A percentile compares a stretch with the other conserved stretches of the same genome.
Evolutionary conservation across 176 grass and related monocot species (phyloP).

Genomic region (Oryza rufipogon): DNA sequence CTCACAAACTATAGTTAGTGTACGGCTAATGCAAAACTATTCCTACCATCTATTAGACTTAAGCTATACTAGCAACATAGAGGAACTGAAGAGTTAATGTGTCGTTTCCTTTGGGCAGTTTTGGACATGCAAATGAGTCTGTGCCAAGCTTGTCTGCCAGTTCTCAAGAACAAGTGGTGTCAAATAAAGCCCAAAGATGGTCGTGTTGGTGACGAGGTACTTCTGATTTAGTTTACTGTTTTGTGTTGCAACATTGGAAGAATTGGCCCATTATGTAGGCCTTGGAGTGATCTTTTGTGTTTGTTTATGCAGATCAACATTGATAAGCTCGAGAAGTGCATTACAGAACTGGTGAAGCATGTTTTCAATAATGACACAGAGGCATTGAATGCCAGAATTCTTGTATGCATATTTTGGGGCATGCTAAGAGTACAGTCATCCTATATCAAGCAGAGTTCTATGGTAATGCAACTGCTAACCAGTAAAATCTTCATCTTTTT

Average conservation of each 20-base stretch:
- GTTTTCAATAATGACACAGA: conserved; percentile 64
- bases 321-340: conserved; percentile 60
- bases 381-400: conserved; percentile 65
- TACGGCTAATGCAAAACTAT: neutral
- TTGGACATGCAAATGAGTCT: conserved; percentile 57
- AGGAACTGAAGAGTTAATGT: neutral
- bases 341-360: conserved; percentile 62
- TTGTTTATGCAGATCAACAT: conserved; percentile 55
- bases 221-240: conserved; percentile 33
- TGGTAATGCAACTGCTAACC: conserved; percentile 60
- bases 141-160: conserved; percentile 66
- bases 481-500: conserved; percentile 21
- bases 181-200: conserved; percentile 41
- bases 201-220: conserved; percentile 64
- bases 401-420: conserved; percentile 86
- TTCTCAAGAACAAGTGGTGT: conserved; percentile 76
- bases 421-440: conserved; percentile 61
- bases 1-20: neutral
- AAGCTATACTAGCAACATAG: neutral
- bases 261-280: conserved; percentile 21
- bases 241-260: conserved; percentile 12
- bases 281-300: neutral
- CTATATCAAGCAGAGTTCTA: conserved; percentile 44
- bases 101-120: conserved; percentile 40
- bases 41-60: neutral